phyloP scores from a whole-genome alignment of 2,329 filamentous ascomycete genomes.

The Scorias spongiosa region DNA sequence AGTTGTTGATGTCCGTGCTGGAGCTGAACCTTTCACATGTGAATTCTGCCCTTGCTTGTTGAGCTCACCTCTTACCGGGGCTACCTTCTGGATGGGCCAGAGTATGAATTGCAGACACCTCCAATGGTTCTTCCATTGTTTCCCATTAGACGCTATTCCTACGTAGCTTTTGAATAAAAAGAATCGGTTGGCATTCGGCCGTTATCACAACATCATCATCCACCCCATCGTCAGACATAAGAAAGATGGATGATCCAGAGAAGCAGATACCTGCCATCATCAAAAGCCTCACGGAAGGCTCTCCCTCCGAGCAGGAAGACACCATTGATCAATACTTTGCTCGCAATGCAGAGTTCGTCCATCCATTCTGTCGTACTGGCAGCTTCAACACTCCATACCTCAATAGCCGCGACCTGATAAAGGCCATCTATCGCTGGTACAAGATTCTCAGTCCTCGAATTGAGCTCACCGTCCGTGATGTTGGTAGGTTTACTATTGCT shows the following conservation, averaged over 20 bases:
- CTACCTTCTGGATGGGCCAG: no score
- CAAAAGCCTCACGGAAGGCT: conserved; percentile 50
- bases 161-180: no score
- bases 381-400: conserved; percentile 23
- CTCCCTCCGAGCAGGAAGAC: conserved; percentile 47
- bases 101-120: no score
- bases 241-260: conserved; percentile 23
- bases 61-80: no score
- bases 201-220: no score
- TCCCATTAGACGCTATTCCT: no score
- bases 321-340: conserved; percentile 61
- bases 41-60: no score
- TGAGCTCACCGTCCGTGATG: conserved; percentile 47
- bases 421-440: conserved; percentile 67
- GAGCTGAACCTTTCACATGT: no score
- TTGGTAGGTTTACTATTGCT: conserved; percentile 27
- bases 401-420: conserved; percentile 52
- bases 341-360: conserved; percentile 54
- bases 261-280: conserved; percentile 53
- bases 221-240: no score
- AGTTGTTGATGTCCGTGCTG: no score
- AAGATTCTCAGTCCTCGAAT: conserved; percentile 67
- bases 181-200: no score
- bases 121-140: no score
- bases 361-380: conserved; percentile 61